These are phyloP conservation scores for Asterochloris erici DNA, from an alignment of 139 green algal species.

Conservation along the genomic window DNA sequence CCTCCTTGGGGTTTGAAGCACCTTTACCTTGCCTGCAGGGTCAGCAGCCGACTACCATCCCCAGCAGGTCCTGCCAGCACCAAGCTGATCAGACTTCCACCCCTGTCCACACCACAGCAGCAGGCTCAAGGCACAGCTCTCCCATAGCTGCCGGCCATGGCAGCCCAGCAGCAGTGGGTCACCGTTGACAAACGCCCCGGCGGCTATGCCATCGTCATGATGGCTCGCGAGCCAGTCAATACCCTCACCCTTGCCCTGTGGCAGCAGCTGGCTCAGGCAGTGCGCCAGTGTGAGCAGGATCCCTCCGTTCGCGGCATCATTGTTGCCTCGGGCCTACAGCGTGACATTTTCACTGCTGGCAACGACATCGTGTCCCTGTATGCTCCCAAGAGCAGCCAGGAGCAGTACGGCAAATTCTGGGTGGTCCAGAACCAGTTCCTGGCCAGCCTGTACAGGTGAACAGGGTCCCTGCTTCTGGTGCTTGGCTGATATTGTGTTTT, in stretches of 20 bases:
- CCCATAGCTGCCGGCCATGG: neutral
- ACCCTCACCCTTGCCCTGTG: conserved; percentile 60
- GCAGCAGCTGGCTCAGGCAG: conserved; percentile 44
- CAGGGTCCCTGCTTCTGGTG: no score
- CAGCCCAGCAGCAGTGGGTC: neutral
- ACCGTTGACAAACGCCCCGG: conserved; percentile 6
- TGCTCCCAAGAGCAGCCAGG: conserved; percentile 58
- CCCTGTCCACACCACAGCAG: no score
- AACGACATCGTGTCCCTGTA: conserved; percentile 80
- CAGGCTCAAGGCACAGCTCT: no score
- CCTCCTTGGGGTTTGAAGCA: no score
- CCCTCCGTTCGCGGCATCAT: conserved; percentile 54
- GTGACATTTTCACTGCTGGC: conserved; percentile 76
- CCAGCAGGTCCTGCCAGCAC: no score
- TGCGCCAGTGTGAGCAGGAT: conserved; percentile 56
- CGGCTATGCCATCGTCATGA: conserved; percentile 42
- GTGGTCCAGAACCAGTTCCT: conserved; percentile 72
- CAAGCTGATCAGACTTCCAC: no score
- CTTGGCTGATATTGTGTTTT: no score
- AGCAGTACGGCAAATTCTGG: conserved; percentile 78
- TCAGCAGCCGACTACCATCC: no score
- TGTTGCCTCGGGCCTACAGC: conserved; percentile 61
- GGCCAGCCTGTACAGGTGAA: conserved; percentile 46
- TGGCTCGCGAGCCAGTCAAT: conserved; percentile 70
- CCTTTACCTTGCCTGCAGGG: no score